phyloP scores from a whole-genome alignment of 352 stramenopile genomes.

The Globisporangium alternatum region DNA sequence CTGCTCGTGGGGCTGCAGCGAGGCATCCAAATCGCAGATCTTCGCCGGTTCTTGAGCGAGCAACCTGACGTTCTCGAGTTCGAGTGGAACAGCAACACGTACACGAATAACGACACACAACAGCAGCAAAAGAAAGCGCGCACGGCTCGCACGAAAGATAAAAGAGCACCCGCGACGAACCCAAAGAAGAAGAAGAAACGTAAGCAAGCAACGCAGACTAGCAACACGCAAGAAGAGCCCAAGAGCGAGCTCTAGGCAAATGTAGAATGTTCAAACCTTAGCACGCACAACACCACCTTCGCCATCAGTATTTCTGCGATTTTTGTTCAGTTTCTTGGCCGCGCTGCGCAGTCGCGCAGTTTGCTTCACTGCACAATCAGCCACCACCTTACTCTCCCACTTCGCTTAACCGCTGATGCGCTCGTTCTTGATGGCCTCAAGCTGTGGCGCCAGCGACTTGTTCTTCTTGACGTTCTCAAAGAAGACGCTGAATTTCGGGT shows the following conservation, averaged over 20 bases:
- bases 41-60: constrained; percentile 46
- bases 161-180: neutral
- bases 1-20: constrained; percentile 68
- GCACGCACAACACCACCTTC: neutral
- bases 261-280: constrained; percentile 3
- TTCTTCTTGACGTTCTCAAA: constrained; percentile 70
- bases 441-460: constrained; percentile 48
- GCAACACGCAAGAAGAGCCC: constrained; percentile 7
- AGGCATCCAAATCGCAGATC: constrained; percentile 42
- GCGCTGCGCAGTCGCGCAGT: neutral
- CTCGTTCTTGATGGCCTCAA: constrained; percentile 71
- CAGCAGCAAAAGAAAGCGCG: constrained; percentile 19
- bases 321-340: neutral
- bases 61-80: constrained; percentile 56
- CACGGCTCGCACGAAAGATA: constrained; percentile 10
- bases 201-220: constrained; percentile 4
- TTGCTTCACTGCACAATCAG: neutral
- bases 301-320: neutral
- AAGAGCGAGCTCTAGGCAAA: constrained; percentile 12
- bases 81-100: constrained; percentile 60
- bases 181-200: constrained; percentile 1
- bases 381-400: neutral
- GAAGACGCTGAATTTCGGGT: constrained; percentile 67
- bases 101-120: constrained; percentile 13
- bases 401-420: constrained; percentile 25